phyloP scores from a whole-genome alignment of 2,329 filamentous ascomycete species.

The Biscogniauxia mediterranea region DNA sequence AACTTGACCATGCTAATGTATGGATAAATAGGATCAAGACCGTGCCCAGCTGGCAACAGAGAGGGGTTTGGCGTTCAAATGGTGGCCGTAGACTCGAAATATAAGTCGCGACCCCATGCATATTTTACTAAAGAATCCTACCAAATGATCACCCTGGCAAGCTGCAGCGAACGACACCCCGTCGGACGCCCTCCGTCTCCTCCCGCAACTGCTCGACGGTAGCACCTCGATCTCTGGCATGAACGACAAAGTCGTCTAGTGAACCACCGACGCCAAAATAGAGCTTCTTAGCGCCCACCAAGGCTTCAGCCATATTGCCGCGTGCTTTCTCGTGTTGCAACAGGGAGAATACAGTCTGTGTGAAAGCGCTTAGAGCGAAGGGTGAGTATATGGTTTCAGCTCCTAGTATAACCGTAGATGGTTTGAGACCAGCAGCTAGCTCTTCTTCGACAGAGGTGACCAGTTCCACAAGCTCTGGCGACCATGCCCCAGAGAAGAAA shows the following conservation, averaged over 20 bases:
- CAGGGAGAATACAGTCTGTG: conserved; percentile 59
- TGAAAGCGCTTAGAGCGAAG: conserved; percentile 66
- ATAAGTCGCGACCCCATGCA: background rate
- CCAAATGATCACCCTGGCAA: conserved; percentile 25
- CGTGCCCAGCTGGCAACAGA: background rate
- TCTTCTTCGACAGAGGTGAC: conserved; percentile 36
- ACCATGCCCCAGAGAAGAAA: conserved; percentile 77
- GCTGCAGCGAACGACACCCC: conserved; percentile 56
- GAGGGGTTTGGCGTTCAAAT: background rate
- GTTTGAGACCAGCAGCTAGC: conserved; percentile 29
- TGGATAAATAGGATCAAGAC: background rate
- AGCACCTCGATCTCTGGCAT: conserved; percentile 48
- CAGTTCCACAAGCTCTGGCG: conserved; percentile 59
- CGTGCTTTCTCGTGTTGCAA: conserved; percentile 39
- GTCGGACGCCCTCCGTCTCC: conserved; percentile 59
- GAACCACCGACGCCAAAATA: conserved; percentile 86
- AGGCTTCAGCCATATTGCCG: conserved; percentile 52
- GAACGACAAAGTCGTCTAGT: conserved; percentile 68
- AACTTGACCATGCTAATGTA: background rate
- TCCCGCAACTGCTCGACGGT: conserved; percentile 52
- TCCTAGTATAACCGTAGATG: conserved; percentile 59
- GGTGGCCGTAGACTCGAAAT: background rate
- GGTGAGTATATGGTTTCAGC: conserved; percentile 85
- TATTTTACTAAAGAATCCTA: background rate
- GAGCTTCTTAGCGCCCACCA: conserved; percentile 74